Percentiles rank a stretch among this genome's conserved stretches.
Evolutionary conservation across 257 asterid genomes (phyloP).

Genomic region (Ilex asprella): DNA sequence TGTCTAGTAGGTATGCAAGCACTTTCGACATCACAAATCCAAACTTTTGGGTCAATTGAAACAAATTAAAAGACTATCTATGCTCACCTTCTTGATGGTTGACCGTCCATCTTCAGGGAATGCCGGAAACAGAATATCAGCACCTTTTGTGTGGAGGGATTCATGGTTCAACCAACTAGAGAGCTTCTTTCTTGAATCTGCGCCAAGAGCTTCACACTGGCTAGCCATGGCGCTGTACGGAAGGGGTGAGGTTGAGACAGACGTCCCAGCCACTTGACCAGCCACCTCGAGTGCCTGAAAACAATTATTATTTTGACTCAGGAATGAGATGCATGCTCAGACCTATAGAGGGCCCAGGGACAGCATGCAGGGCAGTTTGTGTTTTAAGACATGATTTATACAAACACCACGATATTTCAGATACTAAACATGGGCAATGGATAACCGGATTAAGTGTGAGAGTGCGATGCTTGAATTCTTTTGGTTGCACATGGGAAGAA

Average conservation of each 20-base stretch:
- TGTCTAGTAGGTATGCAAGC: too few relatives aligned
- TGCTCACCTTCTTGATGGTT: conserved; percentile 46
- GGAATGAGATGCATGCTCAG: too few relatives aligned
- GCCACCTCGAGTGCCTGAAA: conserved; percentile 97
- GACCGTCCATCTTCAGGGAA: conserved; percentile 35
- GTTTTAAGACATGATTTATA: too few relatives aligned
- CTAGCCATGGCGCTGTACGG: conserved; percentile 81
- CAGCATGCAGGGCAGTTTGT: too few relatives aligned
- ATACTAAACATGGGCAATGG: too few relatives aligned
- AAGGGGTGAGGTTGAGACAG: conserved; percentile 86
- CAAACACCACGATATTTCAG: too few relatives aligned
- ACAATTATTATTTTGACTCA: background rate
- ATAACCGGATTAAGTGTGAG: too few relatives aligned
- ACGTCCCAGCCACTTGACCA: conserved; percentile 96
- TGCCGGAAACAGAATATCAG: conserved; percentile 23
- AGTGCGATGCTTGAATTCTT: too few relatives aligned
- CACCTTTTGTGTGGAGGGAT: conserved; percentile 22
- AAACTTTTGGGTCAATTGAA: too few relatives aligned
- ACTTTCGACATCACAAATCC: too few relatives aligned
- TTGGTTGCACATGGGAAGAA: too few relatives aligned
- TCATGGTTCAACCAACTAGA: conserved; percentile 80
- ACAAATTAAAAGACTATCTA: background rate
- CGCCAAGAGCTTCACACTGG: conserved; percentile 85
- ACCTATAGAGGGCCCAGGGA: too few relatives aligned
- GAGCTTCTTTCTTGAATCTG: conserved; percentile 86